These are phyloP conservation scores for Articulospora tetracladia DNA, from an alignment of 495 filamentous ascomycete species.

Conservation along the genomic window DNA sequence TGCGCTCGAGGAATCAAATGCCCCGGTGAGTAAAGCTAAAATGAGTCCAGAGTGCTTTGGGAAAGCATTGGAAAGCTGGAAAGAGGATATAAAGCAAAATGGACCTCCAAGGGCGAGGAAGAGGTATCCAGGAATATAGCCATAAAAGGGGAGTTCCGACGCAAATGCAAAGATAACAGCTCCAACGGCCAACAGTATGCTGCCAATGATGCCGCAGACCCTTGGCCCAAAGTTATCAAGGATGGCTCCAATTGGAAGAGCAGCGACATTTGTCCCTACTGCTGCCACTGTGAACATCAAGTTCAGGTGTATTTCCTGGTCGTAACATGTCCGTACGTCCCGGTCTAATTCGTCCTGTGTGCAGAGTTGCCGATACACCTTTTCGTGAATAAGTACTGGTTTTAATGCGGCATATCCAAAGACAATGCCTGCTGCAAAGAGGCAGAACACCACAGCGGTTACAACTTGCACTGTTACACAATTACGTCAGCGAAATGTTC, in stretches of 20 bases:
- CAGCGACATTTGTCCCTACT: constrained; percentile 74
- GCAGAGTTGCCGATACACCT: constrained; percentile 67
- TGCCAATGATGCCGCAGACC: constrained; percentile 69
- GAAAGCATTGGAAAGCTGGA: constrained; percentile 92
- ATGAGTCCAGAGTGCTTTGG: constrained; percentile 82
- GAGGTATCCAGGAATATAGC: constrained; percentile 74
- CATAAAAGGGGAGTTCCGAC: constrained; percentile 57
- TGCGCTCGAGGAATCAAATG: constrained; percentile 87
- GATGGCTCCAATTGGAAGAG: constrained; percentile 80
- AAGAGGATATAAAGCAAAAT: constrained; percentile 86
- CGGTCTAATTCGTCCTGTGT: constrained; percentile 53
- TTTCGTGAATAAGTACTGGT: constrained; percentile 71
- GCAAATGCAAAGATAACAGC: constrained; percentile 69
- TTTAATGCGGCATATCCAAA: constrained; percentile 86
- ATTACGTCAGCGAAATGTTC: constrained; percentile 1
- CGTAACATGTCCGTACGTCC: constrained; percentile 61
- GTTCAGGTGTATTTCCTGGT: constrained; percentile 80
- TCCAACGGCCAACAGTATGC: constrained; percentile 64
- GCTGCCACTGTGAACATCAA: constrained; percentile 94
- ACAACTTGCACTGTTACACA: constrained; percentile 52
- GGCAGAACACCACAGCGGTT: constrained; percentile 72
- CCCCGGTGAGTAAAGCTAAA: constrained; percentile 79
- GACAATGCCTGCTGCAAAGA: constrained; percentile 74
- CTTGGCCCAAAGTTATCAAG: constrained; percentile 80
- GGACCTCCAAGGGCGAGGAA: constrained; percentile 82